A percentile compares a stretch with the other conserved stretches of the same genome.
Evolutionary conservation across 768 basidiomycete genomes (phyloP).

Genomic region (Rhodotorula kratochvilovae): DNA sequence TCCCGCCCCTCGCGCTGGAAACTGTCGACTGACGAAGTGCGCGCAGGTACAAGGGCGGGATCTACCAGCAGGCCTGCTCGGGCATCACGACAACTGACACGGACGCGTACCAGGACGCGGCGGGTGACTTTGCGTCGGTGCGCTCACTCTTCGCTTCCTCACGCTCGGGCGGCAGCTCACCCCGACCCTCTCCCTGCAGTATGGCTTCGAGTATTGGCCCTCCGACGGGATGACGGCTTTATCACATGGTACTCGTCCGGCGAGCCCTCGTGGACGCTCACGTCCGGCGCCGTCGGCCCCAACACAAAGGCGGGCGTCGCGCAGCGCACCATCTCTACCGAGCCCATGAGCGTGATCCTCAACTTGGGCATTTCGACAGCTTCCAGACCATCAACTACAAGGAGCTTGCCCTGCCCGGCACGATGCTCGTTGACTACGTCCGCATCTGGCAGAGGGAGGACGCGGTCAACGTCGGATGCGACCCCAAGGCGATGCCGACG

Average conservation of each 20-base stretch:
- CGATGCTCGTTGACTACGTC: slow-evolving; percentile 79
- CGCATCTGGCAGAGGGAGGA: slow-evolving; percentile 53
- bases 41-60: slow-evolving; percentile 53
- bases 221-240: slow-evolving; percentile 61
- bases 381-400: slow-evolving; percentile 53
- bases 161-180: no score
- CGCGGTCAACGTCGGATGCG: slow-evolving; percentile 78
- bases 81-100: slow-evolving; percentile 58
- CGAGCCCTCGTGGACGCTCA: slow-evolving; percentile 65
- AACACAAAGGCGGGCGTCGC: slow-evolving; percentile 59
- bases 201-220: slow-evolving; percentile 59
- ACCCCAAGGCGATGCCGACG: slow-evolving; percentile 74
- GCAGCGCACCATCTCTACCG: slow-evolving; percentile 70
- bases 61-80: slow-evolving; percentile 70
- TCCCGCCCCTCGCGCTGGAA: not conserved
- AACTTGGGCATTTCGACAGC: slow-evolving; percentile 51
- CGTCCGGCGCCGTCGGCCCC: slow-evolving; percentile 61
- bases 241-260: slow-evolving; percentile 72
- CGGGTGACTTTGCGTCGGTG: not conserved
- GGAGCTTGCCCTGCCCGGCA: slow-evolving; percentile 52
- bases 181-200: no score
- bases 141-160: no score
- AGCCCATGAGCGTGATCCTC: slow-evolving; percentile 78
- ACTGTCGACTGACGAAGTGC: no score
- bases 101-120: not conserved